Evolutionary conservation across 1,284 basidiomycete species (phyloP), one percentile per base, ranked within the genome.

Genomic region (Trichosporon coremiiforme): DNA sequence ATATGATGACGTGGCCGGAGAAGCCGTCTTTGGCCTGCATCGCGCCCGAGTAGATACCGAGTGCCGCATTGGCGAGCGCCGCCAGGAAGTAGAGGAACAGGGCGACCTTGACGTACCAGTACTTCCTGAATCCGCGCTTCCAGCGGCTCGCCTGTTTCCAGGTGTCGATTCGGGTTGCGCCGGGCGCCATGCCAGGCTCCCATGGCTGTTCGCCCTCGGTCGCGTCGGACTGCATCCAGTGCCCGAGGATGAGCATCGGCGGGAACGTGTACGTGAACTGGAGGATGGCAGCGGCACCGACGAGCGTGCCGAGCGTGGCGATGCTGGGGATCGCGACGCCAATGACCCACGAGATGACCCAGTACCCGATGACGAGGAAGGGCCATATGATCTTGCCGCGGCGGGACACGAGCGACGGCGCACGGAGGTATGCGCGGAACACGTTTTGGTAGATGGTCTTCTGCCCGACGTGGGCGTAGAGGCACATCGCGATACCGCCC

Each of bases 251-350:
- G 15, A 74, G 67, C 8, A 65, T 10, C 17, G 68, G 62, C 17
- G 73, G 73, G 57, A 71, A 70, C 13, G 70, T 71, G 63, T 71
- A 71, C 15, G 73, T 74, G 57, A 74, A 71, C 69, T 71, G 70
- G 7, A 74, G 68, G 35, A 71, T 71, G 64, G 68, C 70, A 13
- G 64, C 67, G 0, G 73, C 87, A 0, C 87, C 88, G 62, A 90
- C 83, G 22, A 90, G 79, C 2, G 86, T 84, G 5, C 86, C 85
- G 22, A 90, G 84, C 3, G 86, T 85, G 68, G 85, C 85, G 29
- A 90, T 84, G 75, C 89, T 87, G 0, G 89, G 89, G 66, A 90
- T 69, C 2, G 89, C 87, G 17, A 87, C 86, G 15, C 86, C 89
- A 66, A 91, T 83, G 53, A 88, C 75, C 77, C 88, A 90, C 1